phyloP scores from a whole-genome alignment of 176 grass and related monocot genomes.

The Zoysia pacifica region DNA sequence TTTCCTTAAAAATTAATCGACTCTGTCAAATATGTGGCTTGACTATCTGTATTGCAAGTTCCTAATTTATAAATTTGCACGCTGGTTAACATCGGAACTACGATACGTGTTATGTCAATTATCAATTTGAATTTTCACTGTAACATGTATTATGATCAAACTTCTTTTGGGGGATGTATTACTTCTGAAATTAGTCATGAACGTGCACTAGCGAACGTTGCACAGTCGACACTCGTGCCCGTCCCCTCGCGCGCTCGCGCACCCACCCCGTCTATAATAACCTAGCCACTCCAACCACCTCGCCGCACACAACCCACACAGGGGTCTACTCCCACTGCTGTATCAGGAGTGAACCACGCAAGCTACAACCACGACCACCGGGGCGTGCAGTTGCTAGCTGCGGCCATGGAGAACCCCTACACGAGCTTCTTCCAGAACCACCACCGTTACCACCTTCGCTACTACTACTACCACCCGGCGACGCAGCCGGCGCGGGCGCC shows the following conservation, averaged over 20 bases:
- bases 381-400: not conserved
- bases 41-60: too few species aligned
- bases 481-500: not conserved
- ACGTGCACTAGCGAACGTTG: not conserved
- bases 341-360: not conserved
- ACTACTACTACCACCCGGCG: conserved; percentile 18
- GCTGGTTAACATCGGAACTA: too few species aligned
- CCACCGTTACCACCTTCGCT: conserved; percentile 41
- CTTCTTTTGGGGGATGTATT: too few species aligned
- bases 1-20: too few species aligned
- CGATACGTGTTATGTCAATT: too few species aligned
- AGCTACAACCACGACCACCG: conserved; percentile 1
- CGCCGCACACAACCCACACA: conserved; percentile 28
- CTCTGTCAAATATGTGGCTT: too few species aligned
- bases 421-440: conserved; percentile 57
- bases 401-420: conserved; percentile 83
- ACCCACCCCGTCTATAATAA: conserved; percentile 42
- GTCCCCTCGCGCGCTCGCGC: conserved; percentile 7
- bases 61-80: too few species aligned
- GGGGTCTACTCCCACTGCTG: not conserved
- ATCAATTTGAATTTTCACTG: too few species aligned
- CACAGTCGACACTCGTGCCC: not conserved
- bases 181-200: too few species aligned
- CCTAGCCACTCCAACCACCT: conserved; percentile 39
- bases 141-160: too few species aligned